Conservation (phyloP, 179 eudicot genomes). For the Actinidia chinensis region DNA sequence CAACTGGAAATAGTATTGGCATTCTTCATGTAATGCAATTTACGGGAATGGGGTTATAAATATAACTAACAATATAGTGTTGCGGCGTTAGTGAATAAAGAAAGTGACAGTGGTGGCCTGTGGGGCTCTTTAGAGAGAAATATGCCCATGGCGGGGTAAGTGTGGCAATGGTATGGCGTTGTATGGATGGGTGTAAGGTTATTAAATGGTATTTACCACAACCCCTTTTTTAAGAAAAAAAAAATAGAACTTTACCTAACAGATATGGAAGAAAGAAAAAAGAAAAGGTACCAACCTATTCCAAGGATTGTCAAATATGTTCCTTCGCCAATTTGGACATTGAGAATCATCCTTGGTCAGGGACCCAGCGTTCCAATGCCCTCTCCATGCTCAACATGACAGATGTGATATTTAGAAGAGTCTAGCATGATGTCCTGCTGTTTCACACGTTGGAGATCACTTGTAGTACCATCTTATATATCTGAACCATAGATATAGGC, state of each 20-base stretch:
- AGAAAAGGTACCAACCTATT: constrained; percentile 52
- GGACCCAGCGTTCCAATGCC: constrained; percentile 87
- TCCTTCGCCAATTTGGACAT: constrained; percentile 67
- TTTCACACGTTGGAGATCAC: constrained; percentile 55
- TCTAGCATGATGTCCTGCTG: constrained; percentile 83
- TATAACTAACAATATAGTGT: too few relatives aligned
- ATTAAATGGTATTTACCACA: too few relatives aligned
- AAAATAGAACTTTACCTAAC: background rate
- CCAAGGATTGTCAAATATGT: constrained; percentile 74
- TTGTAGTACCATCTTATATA: constrained; percentile 41
- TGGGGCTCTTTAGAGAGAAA: too few relatives aligned
- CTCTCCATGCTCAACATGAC: constrained; percentile 70
- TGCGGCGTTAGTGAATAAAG: too few relatives aligned
- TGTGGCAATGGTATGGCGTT: too few relatives aligned
- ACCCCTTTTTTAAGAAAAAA: too few relatives aligned
- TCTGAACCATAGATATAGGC: constrained; percentile 9
- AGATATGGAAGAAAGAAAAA: background rate
- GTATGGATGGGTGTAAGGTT: too few relatives aligned
- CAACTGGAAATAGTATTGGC: too few relatives aligned
- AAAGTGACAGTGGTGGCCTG: too few relatives aligned
- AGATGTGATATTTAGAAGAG: constrained; percentile 85
- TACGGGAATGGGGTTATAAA: too few relatives aligned
- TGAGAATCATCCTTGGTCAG: constrained; percentile 67
- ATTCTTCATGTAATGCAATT: too few relatives aligned
- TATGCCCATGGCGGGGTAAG: too few relatives aligned